Evolutionary conservation across 805 yeast genomes (phyloP).

Genomic region (Nakazawaea molendinolei): DNA sequence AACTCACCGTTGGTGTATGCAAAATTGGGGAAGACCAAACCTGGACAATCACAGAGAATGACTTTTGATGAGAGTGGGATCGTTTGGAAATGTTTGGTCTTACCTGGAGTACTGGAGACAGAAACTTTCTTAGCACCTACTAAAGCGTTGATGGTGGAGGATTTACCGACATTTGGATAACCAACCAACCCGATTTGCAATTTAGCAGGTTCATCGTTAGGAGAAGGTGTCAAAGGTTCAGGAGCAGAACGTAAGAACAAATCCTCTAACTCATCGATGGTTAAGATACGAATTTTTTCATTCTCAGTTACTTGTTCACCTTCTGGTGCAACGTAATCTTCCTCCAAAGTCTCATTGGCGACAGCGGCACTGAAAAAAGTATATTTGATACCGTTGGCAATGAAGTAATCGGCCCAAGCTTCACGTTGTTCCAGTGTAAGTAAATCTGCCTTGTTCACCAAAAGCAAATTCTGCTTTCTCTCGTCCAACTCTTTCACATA

Average conservation of each 20-base stretch:
- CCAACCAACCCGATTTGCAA: slow-evolving; percentile 95
- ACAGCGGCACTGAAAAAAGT: slow-evolving; percentile 90
- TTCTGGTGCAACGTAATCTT: slow-evolving; percentile 42
- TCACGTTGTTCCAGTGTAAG: slow-evolving; percentile 70
- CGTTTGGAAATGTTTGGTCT: slow-evolving; percentile 98
- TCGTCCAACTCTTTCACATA: slow-evolving; percentile 76
- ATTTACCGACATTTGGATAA: slow-evolving; percentile 90
- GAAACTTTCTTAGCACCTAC: slow-evolving; percentile 98
- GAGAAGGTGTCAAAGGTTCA: slow-evolving; percentile 45
- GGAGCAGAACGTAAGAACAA: slow-evolving; percentile 77
- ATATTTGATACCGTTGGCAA: slow-evolving; percentile 59
- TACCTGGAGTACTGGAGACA: slow-evolving; percentile 97
- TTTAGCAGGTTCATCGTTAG: slow-evolving; percentile 51
- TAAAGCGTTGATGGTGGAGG: slow-evolving; percentile 95
- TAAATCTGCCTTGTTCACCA: slow-evolving; percentile 92
- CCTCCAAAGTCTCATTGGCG: slow-evolving; percentile 71
- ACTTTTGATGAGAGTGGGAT: slow-evolving; percentile 78
- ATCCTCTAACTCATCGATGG: slow-evolving; percentile 79
- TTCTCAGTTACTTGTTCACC: slow-evolving; percentile 24
- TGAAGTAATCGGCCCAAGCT: slow-evolving; percentile 84
- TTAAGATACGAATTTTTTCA: slow-evolving; percentile 60
- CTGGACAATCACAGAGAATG: slow-evolving; percentile 96
- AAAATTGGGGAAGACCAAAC: slow-evolving; percentile 96
- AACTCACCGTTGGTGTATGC: slow-evolving; percentile 95
- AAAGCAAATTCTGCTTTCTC: slow-evolving; percentile 69